Evolutionary conservation across 78 protist genomes (phyloP), one percentile per base, ranked within the genome.

Genomic region (Trichosphaerium sp.): DNA sequence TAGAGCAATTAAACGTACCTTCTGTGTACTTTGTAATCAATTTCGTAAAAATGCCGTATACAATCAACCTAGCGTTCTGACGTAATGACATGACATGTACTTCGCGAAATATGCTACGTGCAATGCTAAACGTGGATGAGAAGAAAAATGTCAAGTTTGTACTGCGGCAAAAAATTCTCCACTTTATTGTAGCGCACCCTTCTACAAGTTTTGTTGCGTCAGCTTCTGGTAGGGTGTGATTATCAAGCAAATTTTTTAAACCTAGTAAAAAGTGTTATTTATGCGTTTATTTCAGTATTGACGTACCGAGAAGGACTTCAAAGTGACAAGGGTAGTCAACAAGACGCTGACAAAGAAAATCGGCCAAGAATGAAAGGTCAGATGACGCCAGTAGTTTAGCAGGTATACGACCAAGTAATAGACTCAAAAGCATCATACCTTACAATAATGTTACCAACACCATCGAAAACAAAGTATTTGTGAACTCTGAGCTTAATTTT

Each of bases 31-130:
- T 40, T 23, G 15, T 38, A 14, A 80, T 56, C 35, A 65, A 37
- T 23, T 43, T 23, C 25, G 69, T 62, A 5, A 72, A 54, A 14
- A 72, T 10, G 23, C 72, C 76, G 21, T 64, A 59, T 31, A 63
- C 85, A 69, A 69, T 65, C 14, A 71, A 71, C 35, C 84, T 49
- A 51, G 69, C 72, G 14, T 65, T 54, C 18, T 78, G 84, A 8
- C 67, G 31, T 59, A 78, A 47, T 44, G 84, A 41, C 5, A 72
- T 38, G 43, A 75, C 78, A 15, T 78, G 72, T 26, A 78, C 77
- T 44, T 78, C 84, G 61, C 31, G n/a, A 34, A 69, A 78, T 31
- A 78, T 48, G 23, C 78, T 71, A n/a, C 32, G 35, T 12, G 3
- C 3, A 1, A 42, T 12, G 2, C 3, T 40, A 18, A 12, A 34